A percentile compares a stretch with the other conserved stretches of the same genome.
Conservation (phyloP, 345 rosid genomes). For the Durio zibethinus region DNA sequence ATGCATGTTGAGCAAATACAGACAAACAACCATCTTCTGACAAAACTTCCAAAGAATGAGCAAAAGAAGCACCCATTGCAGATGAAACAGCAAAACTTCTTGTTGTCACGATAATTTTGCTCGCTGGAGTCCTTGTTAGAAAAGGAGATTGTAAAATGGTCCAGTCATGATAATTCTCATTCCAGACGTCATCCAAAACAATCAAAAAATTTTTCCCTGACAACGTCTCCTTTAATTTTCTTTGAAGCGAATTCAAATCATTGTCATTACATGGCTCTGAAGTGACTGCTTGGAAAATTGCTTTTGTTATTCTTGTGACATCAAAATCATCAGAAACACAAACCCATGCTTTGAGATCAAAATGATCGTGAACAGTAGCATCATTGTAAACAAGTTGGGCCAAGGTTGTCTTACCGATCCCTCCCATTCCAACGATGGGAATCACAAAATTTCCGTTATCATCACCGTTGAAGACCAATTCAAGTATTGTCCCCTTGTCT, state of each 20-base stretch:
- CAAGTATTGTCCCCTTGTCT: background rate
- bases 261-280: background rate
- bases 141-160: background rate
- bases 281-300: background rate
- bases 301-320: background rate
- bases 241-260: background rate
- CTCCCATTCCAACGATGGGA: background rate
- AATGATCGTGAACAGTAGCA: background rate
- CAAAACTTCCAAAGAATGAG: background rate
- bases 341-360: background rate
- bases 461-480: background rate
- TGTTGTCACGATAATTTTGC: background rate
- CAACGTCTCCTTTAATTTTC: background rate
- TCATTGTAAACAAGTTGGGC: slow-evolving; percentile 6
- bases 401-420: background rate
- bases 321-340: background rate
- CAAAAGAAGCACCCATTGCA: background rate
- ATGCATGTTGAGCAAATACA: slow-evolving; percentile 18
- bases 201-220: background rate
- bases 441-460: no score
- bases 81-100: background rate
- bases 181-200: background rate
- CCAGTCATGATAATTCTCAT: background rate
- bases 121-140: background rate
- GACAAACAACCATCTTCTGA: background rate